Base-by-base conservation (phyloP, 805 yeast species). In the Vanderwaltozyma tropicalis region DNA sequence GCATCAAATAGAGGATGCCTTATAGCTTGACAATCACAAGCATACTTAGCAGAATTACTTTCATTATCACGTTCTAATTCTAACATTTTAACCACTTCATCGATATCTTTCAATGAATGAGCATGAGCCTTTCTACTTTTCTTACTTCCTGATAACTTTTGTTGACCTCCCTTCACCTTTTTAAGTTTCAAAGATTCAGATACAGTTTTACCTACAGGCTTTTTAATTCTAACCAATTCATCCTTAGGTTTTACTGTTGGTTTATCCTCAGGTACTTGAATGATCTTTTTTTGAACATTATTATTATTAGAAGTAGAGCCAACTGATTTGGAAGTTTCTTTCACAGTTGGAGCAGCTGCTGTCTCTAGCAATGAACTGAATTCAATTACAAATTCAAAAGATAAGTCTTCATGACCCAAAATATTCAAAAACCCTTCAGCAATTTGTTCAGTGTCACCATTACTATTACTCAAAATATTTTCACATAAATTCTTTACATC, bases 1-100 rank as follows among this genome's bases (percentile, higher is more conserved):
- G 81, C 71, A 40, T 84, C 94, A 44, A 86, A 81, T 22, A 92
- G 62, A 3, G 96, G 95, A 53, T 92, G 98, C 42, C 82, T 66
- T 0, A 81, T 73, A 1, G 89, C 96, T 76, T 80, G 83, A 53
- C 97, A 88, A 44, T 80, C 74, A 55, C 97, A 88, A 4, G 49
- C 53, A 15, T 65, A 54, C 11, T 51, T 49, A 17, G 42, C 42
- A 14, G 48, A 42, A 40, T 46, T 43, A 3, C 39, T 39, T 8
- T 46, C 47, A 16, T 39, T 24, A n/a, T 39, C 40, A 18, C 48
- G 43, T 7, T 55, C 52, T 4, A 68, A 44, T 44, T 81, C 79
- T 47, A 77, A 52, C 41, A 74, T 69, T 44, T 66, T 60, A 31
- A 81, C 59, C 0, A 78, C 77, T 1, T 75, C 73, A 41, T 81